Base-by-base conservation (phyloP, 2,329 filamentous ascomycete species). In the Xylariaceae sp. region DNA sequence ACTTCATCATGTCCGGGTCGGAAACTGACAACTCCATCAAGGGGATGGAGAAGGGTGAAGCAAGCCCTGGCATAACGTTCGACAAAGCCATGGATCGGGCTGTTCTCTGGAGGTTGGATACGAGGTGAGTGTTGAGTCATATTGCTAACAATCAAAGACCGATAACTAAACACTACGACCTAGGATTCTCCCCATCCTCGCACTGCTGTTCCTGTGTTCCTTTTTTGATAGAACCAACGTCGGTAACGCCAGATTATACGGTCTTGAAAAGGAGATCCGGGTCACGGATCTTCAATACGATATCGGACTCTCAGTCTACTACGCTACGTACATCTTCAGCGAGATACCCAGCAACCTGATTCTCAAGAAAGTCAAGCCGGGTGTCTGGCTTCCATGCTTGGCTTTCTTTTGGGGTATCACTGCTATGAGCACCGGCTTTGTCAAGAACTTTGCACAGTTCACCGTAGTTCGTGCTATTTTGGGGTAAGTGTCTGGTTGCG, bases 151-250 rank as follows among this genome's bases (percentile, higher is more conserved):
- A 33, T 32, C 34, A 16, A 5, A 5, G 27, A 12, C 10, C 21
- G 22, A n/a, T 36, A 17, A n/a, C 19, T 45, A 38, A 54, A 44
- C 49, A 29, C 22, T 22, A 45, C 45, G 20, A 37, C 11, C 23
- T 45, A 83, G 79, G 39, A 76, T 85, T 21, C 67, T 85, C 6
- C 82, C 82, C 0, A 64, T 82, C 6, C 71, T 87, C n/a, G 75
- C 80, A 0, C 56, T 85, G 1, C 67, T 86, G 1, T 85, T 85
- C 54, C 69, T 86, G 8, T 85, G 79, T 64, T 85, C 81, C 1
- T 76, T 76, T 49, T 69, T 77, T 40, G 84, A 87, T 62, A 75
- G 85, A 34, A 85, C 83, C n/a, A 88, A 87, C 59, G 80, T 87
- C 29, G 84, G 83, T 29, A 86, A 87, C 57, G 83, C 83, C 20